These are phyloP conservation scores for Musa beccarii DNA, from an alignment of 176 grass and related monocot genomes.

Conservation along the genomic window DNA sequence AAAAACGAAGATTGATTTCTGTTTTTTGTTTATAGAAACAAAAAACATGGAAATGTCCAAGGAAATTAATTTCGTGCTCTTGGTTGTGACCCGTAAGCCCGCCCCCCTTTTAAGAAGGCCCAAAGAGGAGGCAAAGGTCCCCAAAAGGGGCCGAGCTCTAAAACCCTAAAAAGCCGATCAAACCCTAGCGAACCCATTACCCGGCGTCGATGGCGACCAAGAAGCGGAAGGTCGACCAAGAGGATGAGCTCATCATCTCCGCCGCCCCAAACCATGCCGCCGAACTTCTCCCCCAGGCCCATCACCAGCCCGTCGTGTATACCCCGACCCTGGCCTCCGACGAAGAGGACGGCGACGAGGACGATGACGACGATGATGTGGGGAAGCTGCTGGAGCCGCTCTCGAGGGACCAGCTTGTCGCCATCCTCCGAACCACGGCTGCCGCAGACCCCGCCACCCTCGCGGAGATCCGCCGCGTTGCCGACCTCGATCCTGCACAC, in stretches of 20 bases:
- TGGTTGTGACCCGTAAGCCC: too few relatives aligned
- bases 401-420: constrained; percentile 71
- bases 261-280: constrained; percentile 1
- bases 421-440: constrained; percentile 63
- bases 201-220: constrained; percentile 7
- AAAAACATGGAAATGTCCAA: too few relatives aligned
- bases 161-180: constrained; percentile 1
- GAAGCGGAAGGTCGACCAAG: constrained; percentile 23
- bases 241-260: constrained; percentile 21
- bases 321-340: constrained; percentile 2
- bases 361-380: constrained; percentile 47
- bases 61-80: too few relatives aligned
- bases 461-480: constrained; percentile 52
- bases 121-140: neutral
- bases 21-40: too few relatives aligned
- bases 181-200: neutral
- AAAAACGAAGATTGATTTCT: too few relatives aligned
- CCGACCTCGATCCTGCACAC: constrained; percentile 76
- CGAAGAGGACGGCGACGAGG: constrained; percentile 11
- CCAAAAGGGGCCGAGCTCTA: neutral
- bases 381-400: constrained; percentile 70
- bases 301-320: constrained; percentile 3
- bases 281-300: neutral
- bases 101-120: neutral
- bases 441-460: constrained; percentile 44